Evolutionary conservation across 169 alveolate genomes (phyloP).

Genomic region (Cryptosporidium felis): DNA sequence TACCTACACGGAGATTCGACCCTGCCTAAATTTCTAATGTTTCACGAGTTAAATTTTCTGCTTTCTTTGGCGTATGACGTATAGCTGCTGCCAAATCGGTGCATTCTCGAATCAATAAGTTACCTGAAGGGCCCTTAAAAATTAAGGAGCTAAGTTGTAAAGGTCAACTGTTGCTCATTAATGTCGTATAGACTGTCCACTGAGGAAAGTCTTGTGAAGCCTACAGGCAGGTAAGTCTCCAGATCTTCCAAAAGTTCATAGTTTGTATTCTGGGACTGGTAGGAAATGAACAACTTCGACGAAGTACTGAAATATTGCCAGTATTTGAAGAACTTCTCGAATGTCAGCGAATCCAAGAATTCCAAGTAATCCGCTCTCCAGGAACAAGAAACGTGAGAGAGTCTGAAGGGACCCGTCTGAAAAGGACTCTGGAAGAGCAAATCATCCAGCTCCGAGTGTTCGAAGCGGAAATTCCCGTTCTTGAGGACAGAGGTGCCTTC

Average conservation of each 20-base stretch:
- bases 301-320: constrained; percentile 40
- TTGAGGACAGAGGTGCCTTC: not conserved
- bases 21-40: too few relatives aligned
- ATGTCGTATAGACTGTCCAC: constrained; percentile 20
- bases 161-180: constrained; percentile 8
- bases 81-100: too few relatives aligned
- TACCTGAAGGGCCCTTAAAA: too few relatives aligned
- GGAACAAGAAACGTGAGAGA: not conserved
- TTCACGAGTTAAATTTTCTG: too few relatives aligned
- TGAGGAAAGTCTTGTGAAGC: not conserved
- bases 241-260: constrained; percentile 13
- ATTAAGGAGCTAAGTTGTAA: not conserved
- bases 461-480: not conserved
- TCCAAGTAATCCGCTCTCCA: constrained; percentile 35
- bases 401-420: constrained; percentile 3
- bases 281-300: constrained; percentile 23
- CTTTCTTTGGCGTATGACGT: too few relatives aligned
- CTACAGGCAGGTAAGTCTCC: constrained; percentile 32
- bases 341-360: not conserved
- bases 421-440: not conserved
- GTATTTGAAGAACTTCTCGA: constrained; percentile 14
- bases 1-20: too few relatives aligned
- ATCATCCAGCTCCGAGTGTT: not conserved
- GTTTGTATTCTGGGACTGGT: constrained; percentile 36
- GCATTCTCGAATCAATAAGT: too few relatives aligned